Percentiles rank a stretch among this genome's conserved stretches.
Conservation (phyloP, 75 land plant species). For the Selaginella tamariscina region DNA sequence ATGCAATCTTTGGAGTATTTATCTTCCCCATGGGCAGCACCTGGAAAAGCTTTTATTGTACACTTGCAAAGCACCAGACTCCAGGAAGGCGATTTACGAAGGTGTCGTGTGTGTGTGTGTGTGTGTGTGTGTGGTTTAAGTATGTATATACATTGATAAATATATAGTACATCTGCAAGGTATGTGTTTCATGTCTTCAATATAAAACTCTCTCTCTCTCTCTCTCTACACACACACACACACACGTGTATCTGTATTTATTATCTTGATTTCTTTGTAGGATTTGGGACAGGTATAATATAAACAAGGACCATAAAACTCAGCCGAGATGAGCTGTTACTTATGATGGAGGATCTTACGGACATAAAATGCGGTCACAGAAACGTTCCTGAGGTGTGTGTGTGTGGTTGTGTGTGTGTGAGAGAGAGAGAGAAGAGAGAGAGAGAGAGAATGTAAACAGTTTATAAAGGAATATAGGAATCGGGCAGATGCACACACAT, state of each 20-base stretch:
- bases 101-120: conserved; percentile 14
- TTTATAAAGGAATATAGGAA: no score
- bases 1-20: conserved; percentile 33
- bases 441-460: no score
- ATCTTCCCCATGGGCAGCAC: conserved; percentile 27
- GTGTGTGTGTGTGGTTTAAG: no score
- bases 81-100: conserved; percentile 29
- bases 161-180: not conserved
- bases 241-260: not conserved
- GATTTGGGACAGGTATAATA: conserved; percentile 33
- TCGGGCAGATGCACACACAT: no score
- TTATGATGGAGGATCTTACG: conserved; percentile 37
- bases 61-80: conserved; percentile 20
- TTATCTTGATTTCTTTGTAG: conserved; percentile 5
- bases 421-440: no score
- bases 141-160: no score
- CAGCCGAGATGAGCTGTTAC: conserved; percentile 21
- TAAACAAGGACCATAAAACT: conserved; percentile 23
- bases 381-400: conserved; percentile 21
- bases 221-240: no score
- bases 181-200: not conserved
- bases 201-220: not conserved
- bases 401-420: no score
- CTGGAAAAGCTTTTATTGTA: conserved; percentile 28
- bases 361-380: conserved; percentile 32